These are phyloP conservation scores for Talaromyces stipitatus DNA, from an alignment of 495 filamentous ascomycete genomes.

Conservation along the genomic window DNA sequence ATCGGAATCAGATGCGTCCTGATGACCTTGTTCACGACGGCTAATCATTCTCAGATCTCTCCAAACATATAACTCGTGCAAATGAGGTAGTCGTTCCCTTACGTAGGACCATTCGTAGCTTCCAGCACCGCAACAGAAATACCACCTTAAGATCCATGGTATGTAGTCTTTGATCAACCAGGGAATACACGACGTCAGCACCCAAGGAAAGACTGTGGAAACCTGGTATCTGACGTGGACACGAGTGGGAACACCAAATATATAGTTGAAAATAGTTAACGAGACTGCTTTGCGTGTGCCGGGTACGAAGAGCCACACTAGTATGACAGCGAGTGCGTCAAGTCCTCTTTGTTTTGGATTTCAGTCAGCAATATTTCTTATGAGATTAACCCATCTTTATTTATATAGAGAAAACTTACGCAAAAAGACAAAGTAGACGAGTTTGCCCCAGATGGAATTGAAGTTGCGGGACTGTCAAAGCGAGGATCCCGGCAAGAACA, in stretches of 20 bases:
- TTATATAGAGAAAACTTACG: too few species aligned
- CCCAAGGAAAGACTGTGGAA: slow-evolving; percentile 18
- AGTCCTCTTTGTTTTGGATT: slow-evolving; percentile 10
- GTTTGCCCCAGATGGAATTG: slow-evolving; percentile 7
- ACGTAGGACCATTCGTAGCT: background rate
- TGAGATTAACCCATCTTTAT: too few species aligned
- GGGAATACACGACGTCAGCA: slow-evolving; percentile 9
- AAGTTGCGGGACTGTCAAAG: slow-evolving; percentile 11
- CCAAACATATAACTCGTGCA: slow-evolving; percentile 9
- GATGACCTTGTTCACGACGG: background rate
- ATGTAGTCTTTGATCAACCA: background rate
- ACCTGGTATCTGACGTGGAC: slow-evolving; percentile 29
- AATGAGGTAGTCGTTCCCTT: background rate
- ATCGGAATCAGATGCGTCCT: too few species aligned
- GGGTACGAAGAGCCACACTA: slow-evolving; percentile 18
- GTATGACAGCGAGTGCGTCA: slow-evolving; percentile 11
- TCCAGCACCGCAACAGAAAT: slow-evolving; percentile 4
- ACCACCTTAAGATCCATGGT: slow-evolving; percentile 4
- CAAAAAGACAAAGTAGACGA: slow-evolving; percentile 11
- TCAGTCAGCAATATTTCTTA: background rate
- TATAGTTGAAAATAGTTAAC: slow-evolving; percentile 16
- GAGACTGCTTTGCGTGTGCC: slow-evolving; percentile 10
- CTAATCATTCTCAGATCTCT: background rate
- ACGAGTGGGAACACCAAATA: slow-evolving; percentile 23
- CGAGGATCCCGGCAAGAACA: slow-evolving; percentile 11